These are phyloP conservation scores for Fusarium albidum DNA, from an alignment of 2,329 filamentous ascomycete species.

Conservation along the genomic window DNA sequence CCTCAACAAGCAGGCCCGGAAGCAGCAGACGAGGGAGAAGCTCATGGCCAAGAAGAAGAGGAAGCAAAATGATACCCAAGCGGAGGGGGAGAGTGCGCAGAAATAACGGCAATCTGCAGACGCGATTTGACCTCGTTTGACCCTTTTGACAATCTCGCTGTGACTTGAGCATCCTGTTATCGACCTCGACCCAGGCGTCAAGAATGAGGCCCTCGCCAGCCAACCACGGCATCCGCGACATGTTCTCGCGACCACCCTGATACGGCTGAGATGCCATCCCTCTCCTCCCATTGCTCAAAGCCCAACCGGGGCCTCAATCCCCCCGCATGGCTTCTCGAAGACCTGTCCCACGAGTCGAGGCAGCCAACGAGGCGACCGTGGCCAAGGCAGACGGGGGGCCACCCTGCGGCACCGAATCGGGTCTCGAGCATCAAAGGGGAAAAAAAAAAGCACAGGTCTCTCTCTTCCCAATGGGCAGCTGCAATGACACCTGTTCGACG, in stretches of 20 bases:
- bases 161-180: no score
- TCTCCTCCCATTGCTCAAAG: background rate
- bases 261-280: background rate
- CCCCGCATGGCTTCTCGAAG: constrained; percentile 5
- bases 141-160: no score
- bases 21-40: constrained; percentile 64
- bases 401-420: constrained; percentile 25
- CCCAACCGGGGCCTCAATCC: background rate
- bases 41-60: constrained; percentile 57
- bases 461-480: constrained; percentile 35
- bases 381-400: constrained; percentile 21
- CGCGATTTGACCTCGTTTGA: background rate
- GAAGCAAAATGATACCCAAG: constrained; percentile 41
- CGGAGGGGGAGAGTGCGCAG: constrained; percentile 21
- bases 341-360: constrained; percentile 22
- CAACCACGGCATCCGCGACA: no score
- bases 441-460: constrained; percentile 8
- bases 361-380: constrained; percentile 27
- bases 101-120: constrained; percentile 21
- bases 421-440: constrained; percentile 33
- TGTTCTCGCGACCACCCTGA: background rate
- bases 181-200: no score
- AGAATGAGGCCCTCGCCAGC: no score
- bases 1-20: constrained; percentile 62
- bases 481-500: constrained; percentile 32